Percentiles rank a stretch among this genome's conserved stretches.
These are phyloP conservation scores for Brassica hybrid DNA, from an alignment of 441 rosid genomes.

Conservation along the genomic window DNA sequence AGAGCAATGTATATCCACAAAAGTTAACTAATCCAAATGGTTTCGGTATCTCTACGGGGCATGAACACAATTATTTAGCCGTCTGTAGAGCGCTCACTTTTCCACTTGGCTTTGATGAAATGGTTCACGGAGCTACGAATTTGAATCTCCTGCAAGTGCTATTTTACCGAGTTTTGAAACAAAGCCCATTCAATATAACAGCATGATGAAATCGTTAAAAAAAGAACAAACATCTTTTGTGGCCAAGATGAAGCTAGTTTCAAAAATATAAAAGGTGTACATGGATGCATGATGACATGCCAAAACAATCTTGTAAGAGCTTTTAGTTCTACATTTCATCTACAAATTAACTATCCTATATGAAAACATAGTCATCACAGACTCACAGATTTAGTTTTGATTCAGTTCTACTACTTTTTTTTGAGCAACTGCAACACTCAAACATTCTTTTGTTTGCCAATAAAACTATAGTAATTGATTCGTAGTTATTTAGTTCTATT, in stretches of 20 bases:
- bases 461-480: neutral
- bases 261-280: slow-evolving; percentile 2
- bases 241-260: neutral
- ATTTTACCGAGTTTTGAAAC: neutral
- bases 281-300: slow-evolving; percentile 1
- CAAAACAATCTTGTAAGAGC: neutral
- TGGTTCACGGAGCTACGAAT: slow-evolving; percentile 16
- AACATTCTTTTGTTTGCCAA: slow-evolving; percentile 4
- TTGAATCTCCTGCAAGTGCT: neutral
- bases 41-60: neutral
- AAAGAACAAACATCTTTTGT: slow-evolving; percentile 10
- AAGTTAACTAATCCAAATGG: neutral
- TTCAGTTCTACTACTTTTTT: neutral
- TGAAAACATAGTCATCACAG: neutral
- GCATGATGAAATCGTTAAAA: slow-evolving; percentile 3
- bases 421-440: neutral
- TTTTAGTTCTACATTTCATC: neutral
- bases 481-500: neutral
- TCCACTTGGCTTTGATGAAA: slow-evolving; percentile 11
- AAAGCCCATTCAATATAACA: slow-evolving; percentile 13
- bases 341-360: neutral
- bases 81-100: neutral
- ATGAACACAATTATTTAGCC: neutral
- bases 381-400: neutral
- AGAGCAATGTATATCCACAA: slow-evolving; percentile 18